These are phyloP conservation scores for Proteromonas lacertae DNA, from an alignment of 352 stramenopile species.

Conservation along the genomic window DNA sequence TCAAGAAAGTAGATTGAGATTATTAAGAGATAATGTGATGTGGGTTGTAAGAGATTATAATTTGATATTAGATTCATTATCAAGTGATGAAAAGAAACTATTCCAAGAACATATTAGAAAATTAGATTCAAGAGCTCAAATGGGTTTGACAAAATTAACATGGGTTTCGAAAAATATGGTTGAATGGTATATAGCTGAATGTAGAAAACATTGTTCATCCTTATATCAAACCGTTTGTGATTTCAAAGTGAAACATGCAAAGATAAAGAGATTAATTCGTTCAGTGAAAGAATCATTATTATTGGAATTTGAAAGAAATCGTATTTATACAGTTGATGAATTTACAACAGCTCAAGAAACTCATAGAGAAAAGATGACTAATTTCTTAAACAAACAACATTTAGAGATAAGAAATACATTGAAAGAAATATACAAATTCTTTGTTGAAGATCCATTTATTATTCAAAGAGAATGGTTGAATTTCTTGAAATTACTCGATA, in stretches of 20 bases:
- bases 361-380: not conserved
- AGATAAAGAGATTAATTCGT: constrained; percentile 1
- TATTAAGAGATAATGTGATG: constrained; percentile 63
- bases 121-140: constrained; percentile 53
- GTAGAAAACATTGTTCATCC: constrained; percentile 21
- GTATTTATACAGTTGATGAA: not conserved
- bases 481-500: constrained; percentile 24
- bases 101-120: constrained; percentile 72
- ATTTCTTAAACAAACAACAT: constrained; percentile 21
- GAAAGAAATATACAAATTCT: constrained; percentile 52
- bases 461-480: constrained; percentile 59
- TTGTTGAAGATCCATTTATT: constrained; percentile 34
- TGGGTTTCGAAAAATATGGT: constrained; percentile 39
- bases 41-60: constrained; percentile 73
- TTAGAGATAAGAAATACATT: constrained; percentile 44
- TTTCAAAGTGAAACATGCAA: constrained; percentile 10
- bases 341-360: not conserved
- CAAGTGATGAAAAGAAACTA: constrained; percentile 38
- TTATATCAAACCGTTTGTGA: constrained; percentile 10
- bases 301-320: constrained; percentile 14
- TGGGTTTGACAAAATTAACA: constrained; percentile 55
- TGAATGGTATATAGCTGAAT: constrained; percentile 55
- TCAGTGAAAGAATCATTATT: not conserved
- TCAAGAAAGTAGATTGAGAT: constrained; percentile 32
- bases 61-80: constrained; percentile 50